Base-by-base conservation (phyloP, 176 grass and related monocot genomes). In the Thinopyrum elongatum region DNA sequence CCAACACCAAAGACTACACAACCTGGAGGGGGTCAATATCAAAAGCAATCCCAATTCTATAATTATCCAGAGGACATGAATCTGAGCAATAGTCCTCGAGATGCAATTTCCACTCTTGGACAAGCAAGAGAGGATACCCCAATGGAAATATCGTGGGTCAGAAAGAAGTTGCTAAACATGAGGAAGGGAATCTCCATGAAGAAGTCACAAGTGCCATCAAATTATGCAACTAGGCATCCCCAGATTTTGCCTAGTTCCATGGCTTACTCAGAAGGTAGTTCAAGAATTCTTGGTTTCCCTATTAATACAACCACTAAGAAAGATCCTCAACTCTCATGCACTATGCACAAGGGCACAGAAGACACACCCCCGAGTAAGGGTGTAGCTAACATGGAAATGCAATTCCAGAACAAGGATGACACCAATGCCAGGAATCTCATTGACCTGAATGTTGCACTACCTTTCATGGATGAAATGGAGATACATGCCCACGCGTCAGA, bases 361-460 rank as follows among this genome's bases (percentile, higher is more conserved):
- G 68, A 3, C 41, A 25, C 9, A 35, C 22, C 53, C 21, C 84
- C 21, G 1, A 78, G 51, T 74, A 71, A 29, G 11, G 36, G 28
- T 31, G 63, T 58, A 46, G 1, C 53, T 23, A 47, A 84, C 66
- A 89, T 69, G 65, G 60, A 85, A 72, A 60, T 85, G n/a, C 77
- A 76, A 46, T 41, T 81, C 23, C 15, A 63, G 28, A 47, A 27
- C 29, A 83, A 79, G 83, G 28, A 15, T 82, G 70, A 86, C 72
- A 61, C 39, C 84, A 49, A 60, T 47, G 36, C n/a, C 11, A 84
- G 59, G 75, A 87, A 55, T 90, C 76, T 79, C 60, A 90, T 98
- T 49, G 88, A 93, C 83, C 84, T 95, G 44, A 98, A 95, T 78
- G 85, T 82, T 77, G 86, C 89, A 63, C 70, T 92, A 53, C 76